Conservation (phyloP, 495 filamentous ascomycete genomes). For the Cryomyces antarcticus region DNA sequence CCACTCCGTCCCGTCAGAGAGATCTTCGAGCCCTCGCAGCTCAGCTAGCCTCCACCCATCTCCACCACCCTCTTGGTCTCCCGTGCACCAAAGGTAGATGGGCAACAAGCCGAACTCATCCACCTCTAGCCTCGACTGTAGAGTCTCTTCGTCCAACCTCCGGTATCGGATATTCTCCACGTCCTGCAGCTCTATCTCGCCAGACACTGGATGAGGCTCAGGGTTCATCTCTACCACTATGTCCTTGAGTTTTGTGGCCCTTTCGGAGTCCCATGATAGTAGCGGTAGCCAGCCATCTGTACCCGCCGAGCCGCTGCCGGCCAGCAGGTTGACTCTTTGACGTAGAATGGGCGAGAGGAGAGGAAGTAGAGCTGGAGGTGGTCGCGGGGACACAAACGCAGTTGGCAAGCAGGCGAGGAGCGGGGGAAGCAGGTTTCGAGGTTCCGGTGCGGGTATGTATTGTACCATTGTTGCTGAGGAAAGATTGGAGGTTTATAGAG, state of each 20-base stretch:
- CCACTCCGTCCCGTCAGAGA: slow-evolving; percentile 26
- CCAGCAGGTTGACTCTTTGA: slow-evolving; percentile 65
- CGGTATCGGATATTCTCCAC: slow-evolving; percentile 43
- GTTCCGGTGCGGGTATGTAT: slow-evolving; percentile 39
- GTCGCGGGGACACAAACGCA: slow-evolving; percentile 56
- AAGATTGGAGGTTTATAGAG: too few species aligned
- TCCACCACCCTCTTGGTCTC: slow-evolving; percentile 44
- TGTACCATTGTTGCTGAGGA: slow-evolving; percentile 4
- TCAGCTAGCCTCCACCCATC: slow-evolving; percentile 75
- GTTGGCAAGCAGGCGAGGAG: slow-evolving; percentile 74
- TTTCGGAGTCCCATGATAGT: slow-evolving; percentile 62
- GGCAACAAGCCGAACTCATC: slow-evolving; percentile 23
- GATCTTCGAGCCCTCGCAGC: slow-evolving; percentile 36
- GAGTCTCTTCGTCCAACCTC: slow-evolving; percentile 66
- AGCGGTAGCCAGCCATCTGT: slow-evolving; percentile 69
- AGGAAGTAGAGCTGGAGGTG: slow-evolving; percentile 57
- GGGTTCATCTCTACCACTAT: slow-evolving; percentile 46
- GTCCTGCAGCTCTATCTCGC: slow-evolving; percentile 65
- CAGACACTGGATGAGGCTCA: slow-evolving; percentile 79
- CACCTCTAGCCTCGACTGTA: slow-evolving; percentile 43
- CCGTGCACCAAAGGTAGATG: slow-evolving; percentile 45
- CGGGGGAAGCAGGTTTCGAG: slow-evolving; percentile 45
- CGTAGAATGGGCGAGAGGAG: slow-evolving; percentile 80
- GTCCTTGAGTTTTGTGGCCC: slow-evolving; percentile 43
- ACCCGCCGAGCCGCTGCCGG: slow-evolving; percentile 26